Conservation (phyloP, 805 yeast genomes). For the Metschnikowia proteae region DNA sequence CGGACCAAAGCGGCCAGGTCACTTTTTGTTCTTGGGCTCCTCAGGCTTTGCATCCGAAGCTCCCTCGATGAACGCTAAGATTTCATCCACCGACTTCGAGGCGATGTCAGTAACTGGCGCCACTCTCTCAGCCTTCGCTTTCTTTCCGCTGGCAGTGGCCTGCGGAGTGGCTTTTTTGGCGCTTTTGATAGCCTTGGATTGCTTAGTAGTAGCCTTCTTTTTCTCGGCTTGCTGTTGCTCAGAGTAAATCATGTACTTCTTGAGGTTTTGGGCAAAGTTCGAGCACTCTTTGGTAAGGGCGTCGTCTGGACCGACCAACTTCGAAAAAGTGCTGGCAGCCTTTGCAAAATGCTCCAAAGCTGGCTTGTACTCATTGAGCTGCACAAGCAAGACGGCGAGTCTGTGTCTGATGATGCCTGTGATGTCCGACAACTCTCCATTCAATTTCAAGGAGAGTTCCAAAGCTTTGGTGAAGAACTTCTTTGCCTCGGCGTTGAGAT, state of each 20-base stretch:
- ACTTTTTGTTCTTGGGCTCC: conserved; percentile 13
- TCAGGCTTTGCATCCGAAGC: conserved; percentile 18
- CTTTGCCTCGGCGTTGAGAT: conserved; percentile 46
- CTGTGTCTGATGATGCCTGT: conserved; percentile 69
- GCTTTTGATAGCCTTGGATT: conserved; percentile 20
- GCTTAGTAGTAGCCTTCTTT: conserved; percentile 21
- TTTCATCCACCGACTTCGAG: conserved; percentile 64
- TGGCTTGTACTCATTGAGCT: conserved; percentile 47
- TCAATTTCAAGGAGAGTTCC: conserved; percentile 45
- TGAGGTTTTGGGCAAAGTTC: conserved; percentile 59
- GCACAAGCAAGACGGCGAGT: conserved; percentile 48
- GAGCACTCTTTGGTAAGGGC: conserved; percentile 62
- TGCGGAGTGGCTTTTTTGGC: conserved; percentile 9
- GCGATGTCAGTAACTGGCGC: conserved; percentile 53
- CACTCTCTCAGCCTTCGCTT: conserved; percentile 12
- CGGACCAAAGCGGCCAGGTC: not conserved
- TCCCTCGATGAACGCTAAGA: conserved; percentile 66
- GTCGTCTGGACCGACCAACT: conserved; percentile 64
- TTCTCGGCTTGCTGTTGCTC: conserved; percentile 36
- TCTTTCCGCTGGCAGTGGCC: conserved; percentile 12
- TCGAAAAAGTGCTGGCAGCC: conserved; percentile 56
- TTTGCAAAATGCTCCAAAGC: conserved; percentile 54
- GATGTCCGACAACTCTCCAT: conserved; percentile 58
- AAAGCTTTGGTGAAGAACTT: conserved; percentile 53
- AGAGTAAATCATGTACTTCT: conserved; percentile 44